phyloP scores from a whole-genome alignment of 257 asterid species.

The Avicennia marina region DNA sequence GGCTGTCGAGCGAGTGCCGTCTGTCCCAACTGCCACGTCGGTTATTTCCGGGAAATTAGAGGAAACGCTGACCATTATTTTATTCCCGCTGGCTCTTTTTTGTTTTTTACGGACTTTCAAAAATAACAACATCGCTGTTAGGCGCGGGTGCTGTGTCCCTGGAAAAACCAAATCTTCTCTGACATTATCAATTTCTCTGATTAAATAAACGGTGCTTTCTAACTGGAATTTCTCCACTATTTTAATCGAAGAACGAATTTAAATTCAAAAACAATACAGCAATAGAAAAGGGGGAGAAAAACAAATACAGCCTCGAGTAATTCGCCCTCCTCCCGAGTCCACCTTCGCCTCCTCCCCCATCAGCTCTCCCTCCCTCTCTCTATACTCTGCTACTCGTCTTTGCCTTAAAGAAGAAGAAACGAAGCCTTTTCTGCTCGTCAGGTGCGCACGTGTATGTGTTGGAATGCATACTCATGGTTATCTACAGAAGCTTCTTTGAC shows the following conservation, averaged over 20 bases:
- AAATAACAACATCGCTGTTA: too few relatives aligned
- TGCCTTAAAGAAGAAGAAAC: constrained; percentile 57
- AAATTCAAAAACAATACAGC: constrained; percentile 26
- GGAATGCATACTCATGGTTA: constrained; percentile 10
- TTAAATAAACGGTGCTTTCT: too few relatives aligned
- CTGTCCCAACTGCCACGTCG: too few relatives aligned
- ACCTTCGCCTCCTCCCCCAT: constrained; percentile 18
- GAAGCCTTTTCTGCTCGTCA: constrained; percentile 22
- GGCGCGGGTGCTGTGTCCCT: too few relatives aligned
- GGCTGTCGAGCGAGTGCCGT: too few relatives aligned
- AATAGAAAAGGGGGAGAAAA: constrained; percentile 11
- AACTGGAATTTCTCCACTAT: constrained; percentile 21
- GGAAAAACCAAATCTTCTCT: constrained; percentile 19
- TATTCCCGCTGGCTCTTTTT: too few relatives aligned
- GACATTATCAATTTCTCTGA: constrained; percentile 7
- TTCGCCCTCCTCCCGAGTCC: constrained; percentile 34
- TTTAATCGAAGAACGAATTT: constrained; percentile 24
- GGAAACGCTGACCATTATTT: too few relatives aligned
- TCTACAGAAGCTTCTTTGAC: constrained; percentile 30
- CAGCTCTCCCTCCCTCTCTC: constrained; percentile 23
- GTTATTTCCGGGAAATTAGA: too few relatives aligned
- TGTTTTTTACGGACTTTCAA: too few relatives aligned
- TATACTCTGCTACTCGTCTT: constrained; percentile 40
- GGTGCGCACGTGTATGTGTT: constrained; percentile 26
- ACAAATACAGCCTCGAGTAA: constrained; percentile 9